phyloP scores from a whole-genome alignment of 768 basidiomycete species.

The Leccinum obscurum region DNA sequence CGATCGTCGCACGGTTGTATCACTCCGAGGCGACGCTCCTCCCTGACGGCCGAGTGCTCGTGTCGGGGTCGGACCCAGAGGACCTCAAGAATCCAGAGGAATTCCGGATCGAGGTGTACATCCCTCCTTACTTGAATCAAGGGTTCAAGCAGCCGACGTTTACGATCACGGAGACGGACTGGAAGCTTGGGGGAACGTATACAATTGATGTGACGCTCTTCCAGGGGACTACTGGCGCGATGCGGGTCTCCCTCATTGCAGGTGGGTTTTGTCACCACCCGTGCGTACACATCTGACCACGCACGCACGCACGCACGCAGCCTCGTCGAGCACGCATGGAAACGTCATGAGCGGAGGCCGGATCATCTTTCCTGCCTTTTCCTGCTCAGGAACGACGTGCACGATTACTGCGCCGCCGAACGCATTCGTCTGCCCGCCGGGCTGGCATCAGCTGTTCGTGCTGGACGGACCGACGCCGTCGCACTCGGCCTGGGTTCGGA shows the following conservation, averaged over 20 bases:
- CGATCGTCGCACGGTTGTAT: no score
- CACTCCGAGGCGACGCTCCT: no score
- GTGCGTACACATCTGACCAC: not conserved
- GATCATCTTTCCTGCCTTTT: slow-evolving; percentile 72
- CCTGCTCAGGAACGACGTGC: slow-evolving; percentile 67
- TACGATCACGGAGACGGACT: slow-evolving; percentile 59
- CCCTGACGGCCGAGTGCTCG: no score
- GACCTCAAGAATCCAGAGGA: slow-evolving; percentile 49
- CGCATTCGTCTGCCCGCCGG: slow-evolving; percentile 64
- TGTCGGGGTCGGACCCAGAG: slow-evolving; percentile 39
- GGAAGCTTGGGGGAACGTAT: slow-evolving; percentile 57
- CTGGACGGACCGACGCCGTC: slow-evolving; percentile 80
- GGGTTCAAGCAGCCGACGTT: slow-evolving; percentile 64
- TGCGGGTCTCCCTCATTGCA: slow-evolving; percentile 66
- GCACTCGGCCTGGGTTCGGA: slow-evolving; percentile 70
- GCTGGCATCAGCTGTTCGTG: slow-evolving; percentile 76
- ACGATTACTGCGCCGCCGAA: slow-evolving; percentile 80
- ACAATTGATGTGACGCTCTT: slow-evolving; percentile 47
- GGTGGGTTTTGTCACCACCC: slow-evolving; percentile 39
- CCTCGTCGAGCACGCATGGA: slow-evolving; percentile 75
- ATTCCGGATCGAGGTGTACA: slow-evolving; percentile 76
- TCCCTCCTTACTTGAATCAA: slow-evolving; percentile 79
- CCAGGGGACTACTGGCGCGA: slow-evolving; percentile 41
- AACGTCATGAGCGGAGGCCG: slow-evolving; percentile 70
- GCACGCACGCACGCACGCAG: slow-evolving; percentile 34